These are phyloP conservation scores for Acrocalymma vagum DNA, from an alignment of 2,329 filamentous ascomycete species.

Conservation along the genomic window DNA sequence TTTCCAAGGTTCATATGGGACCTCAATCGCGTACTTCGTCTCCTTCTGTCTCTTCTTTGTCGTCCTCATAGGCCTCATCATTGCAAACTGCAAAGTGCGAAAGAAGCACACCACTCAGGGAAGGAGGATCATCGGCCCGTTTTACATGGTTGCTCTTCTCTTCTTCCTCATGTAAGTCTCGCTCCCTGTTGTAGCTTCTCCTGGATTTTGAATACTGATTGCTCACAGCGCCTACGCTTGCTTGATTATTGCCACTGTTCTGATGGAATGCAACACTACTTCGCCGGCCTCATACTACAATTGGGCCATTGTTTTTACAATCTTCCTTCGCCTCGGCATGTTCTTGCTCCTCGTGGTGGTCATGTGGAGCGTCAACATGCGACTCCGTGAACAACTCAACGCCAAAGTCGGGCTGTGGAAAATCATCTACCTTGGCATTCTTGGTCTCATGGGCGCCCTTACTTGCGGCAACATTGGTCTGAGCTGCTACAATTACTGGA, in stretches of 20 bases:
- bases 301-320: conserved; percentile 18
- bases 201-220: conserved; percentile 7
- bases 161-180: conserved; percentile 29
- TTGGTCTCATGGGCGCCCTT: conserved; percentile 30
- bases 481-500: conserved; percentile 18
- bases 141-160: conserved; percentile 21
- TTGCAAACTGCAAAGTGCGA: conserved; percentile 22
- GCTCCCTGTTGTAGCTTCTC: neutral
- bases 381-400: conserved; percentile 29
- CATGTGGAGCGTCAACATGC: conserved; percentile 31
- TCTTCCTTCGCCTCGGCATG: conserved; percentile 29
- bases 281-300: conserved; percentile 5
- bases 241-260: conserved; percentile 15
- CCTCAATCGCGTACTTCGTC: conserved; percentile 20
- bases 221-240: conserved; percentile 18
- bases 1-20: conserved; percentile 8
- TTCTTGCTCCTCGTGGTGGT: conserved; percentile 33
- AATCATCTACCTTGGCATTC: conserved; percentile 13
- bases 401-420: conserved; percentile 17
- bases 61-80: conserved; percentile 23
- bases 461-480: conserved; percentile 21
- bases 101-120: conserved; percentile 25
- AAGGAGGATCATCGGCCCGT: conserved; percentile 29
- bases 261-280: conserved; percentile 20
- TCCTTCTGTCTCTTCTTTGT: conserved; percentile 25